Conservation (phyloP, 106 monocot genomes). For the Ottelia alismoides region DNA sequence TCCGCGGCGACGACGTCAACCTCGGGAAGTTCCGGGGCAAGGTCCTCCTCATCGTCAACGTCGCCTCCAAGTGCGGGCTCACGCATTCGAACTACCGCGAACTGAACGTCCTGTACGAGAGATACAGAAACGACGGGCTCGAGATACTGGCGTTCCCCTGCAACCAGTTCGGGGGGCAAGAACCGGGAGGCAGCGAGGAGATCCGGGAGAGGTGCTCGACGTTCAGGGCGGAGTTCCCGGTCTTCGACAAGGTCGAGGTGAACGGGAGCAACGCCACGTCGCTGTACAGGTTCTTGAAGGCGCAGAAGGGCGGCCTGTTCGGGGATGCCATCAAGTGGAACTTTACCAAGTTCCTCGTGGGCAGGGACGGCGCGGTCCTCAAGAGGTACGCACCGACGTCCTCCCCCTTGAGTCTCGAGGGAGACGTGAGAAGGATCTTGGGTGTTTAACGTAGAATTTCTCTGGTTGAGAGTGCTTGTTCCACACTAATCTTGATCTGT, state of each 20-base stretch:
- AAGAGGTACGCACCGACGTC: constrained; percentile 40
- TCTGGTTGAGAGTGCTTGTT: no score
- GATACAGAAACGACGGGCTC: constrained; percentile 35
- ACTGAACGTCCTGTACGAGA: constrained; percentile 51
- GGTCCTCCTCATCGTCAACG: constrained; percentile 62
- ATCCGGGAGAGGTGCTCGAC: constrained; percentile 43
- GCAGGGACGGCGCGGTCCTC: constrained; percentile 25
- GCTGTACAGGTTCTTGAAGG: constrained; percentile 35
- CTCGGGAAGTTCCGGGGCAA: constrained; percentile 32
- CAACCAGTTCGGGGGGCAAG: constrained; percentile 72
- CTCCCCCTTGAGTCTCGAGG: constrained; percentile 40
- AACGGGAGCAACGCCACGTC: constrained; percentile 30
- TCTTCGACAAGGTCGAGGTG: constrained; percentile 52
- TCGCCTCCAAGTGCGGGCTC: constrained; percentile 51
- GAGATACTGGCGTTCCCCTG: constrained; percentile 84
- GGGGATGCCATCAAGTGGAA: constrained; percentile 40
- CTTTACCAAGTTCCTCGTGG: constrained; percentile 37
- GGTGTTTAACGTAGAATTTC: no score
- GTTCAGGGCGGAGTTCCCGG: constrained; percentile 62
- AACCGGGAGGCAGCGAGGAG: constrained; percentile 61
- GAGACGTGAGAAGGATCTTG: no score
- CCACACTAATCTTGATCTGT: no score
- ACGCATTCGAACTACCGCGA: constrained; percentile 62
- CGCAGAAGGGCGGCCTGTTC: constrained; percentile 27
- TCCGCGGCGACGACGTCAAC: constrained; percentile 29